These are phyloP conservation scores for Yamadazyma trypodendri DNA, from an alignment of 1,139 yeast genomes.

Conservation along the genomic window DNA sequence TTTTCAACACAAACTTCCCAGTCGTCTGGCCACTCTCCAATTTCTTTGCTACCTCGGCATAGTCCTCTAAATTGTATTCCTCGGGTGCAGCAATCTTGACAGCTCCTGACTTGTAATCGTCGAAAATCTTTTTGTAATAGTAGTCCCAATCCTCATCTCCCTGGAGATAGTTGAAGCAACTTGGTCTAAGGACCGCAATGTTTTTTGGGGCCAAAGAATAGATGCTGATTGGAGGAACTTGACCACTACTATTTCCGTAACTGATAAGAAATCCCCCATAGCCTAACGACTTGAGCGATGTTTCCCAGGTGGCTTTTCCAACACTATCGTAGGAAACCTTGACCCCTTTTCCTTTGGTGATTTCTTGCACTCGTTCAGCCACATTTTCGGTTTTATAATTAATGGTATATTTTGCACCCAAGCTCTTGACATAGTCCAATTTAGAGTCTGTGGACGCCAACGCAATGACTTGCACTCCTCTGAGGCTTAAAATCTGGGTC, in stretches of 20 bases:
- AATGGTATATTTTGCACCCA: constrained; percentile 76
- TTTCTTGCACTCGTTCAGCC: constrained; percentile 55
- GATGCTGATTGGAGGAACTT: constrained; percentile 65
- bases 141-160: constrained; percentile 58
- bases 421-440: constrained; percentile 53
- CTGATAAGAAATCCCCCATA: constrained; percentile 74
- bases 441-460: constrained; percentile 76
- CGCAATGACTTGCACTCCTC: constrained; percentile 82
- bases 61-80: constrained; percentile 63
- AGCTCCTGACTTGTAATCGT: constrained; percentile 45
- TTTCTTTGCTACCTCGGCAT: constrained; percentile 60
- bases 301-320: constrained; percentile 75
- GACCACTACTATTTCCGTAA: constrained; percentile 87
- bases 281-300: constrained; percentile 57
- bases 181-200: constrained; percentile 63
- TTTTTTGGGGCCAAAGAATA: constrained; percentile 54
- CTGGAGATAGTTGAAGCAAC: constrained; percentile 50
- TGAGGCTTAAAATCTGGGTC: constrained; percentile 56
- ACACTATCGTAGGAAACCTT: constrained; percentile 74
- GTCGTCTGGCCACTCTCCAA: constrained; percentile 74
- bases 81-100: constrained; percentile 53
- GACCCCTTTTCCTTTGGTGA: constrained; percentile 73
- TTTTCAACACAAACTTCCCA: constrained; percentile 69
- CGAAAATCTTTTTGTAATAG: constrained; percentile 48
- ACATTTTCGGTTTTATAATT: constrained; percentile 60